Evolutionary conservation across 2,329 filamentous ascomycete genomes (phyloP).

Genomic region (Colletotrichum lindemuthianum): DNA sequence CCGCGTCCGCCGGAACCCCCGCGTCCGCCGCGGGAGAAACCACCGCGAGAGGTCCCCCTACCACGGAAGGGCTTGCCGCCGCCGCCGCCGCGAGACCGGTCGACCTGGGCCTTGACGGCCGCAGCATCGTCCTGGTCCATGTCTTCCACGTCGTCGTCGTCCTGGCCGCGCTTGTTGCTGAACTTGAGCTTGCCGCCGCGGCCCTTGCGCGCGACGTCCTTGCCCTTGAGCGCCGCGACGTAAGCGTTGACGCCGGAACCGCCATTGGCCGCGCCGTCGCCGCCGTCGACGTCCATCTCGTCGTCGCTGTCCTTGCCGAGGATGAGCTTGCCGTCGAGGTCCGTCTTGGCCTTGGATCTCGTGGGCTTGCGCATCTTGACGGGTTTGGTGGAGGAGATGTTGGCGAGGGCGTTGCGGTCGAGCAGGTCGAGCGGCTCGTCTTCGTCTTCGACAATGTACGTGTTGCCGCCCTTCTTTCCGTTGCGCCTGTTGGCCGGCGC

Average conservation of each 20-base stretch:
- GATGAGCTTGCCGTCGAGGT: constrained; percentile 84
- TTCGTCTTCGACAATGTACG: constrained; percentile 93
- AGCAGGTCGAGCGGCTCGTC: constrained; percentile 95
- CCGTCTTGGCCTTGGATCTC: constrained; percentile 73
- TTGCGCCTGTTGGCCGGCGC: constrained; percentile 54
- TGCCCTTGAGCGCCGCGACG: constrained; percentile 74
- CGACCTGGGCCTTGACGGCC: constrained; percentile 61
- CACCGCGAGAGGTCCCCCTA: constrained; percentile 37
- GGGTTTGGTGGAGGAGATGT: constrained; percentile 92
- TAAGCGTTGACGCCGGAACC: constrained; percentile 73
- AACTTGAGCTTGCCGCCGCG: constrained; percentile 77
- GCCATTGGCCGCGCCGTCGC: constrained; percentile 57
- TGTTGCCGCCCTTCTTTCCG: constrained; percentile 70
- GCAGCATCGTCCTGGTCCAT: constrained; percentile 64
- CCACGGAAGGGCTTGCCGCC: constrained; percentile 43
- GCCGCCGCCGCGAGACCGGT: constrained; percentile 44
- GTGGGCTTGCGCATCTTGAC: constrained; percentile 68
- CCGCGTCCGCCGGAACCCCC: constrained; percentile 48
- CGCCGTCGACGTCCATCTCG: constrained; percentile 73
- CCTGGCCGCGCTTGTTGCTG: constrained; percentile 67
- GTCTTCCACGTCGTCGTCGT: constrained; percentile 61
- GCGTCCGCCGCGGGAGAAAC: constrained; percentile 43
- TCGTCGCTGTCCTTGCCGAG: constrained; percentile 69
- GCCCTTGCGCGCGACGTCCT: constrained; percentile 72
- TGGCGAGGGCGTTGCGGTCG: constrained; percentile 87